phyloP scores from a whole-genome alignment of 345 rosid genomes.

The Lagerstroemia speciosa region DNA sequence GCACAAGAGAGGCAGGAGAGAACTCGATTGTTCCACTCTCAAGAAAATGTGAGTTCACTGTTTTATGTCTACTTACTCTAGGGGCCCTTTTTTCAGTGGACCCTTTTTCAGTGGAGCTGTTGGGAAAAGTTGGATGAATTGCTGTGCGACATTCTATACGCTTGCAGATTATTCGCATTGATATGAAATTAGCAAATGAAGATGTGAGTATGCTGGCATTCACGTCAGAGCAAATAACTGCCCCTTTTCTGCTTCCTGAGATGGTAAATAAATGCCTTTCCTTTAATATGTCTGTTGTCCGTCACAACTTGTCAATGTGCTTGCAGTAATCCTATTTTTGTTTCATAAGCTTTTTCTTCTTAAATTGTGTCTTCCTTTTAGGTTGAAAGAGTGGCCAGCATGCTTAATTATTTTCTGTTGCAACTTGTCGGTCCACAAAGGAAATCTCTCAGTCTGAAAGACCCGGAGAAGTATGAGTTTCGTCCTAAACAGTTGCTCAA shows the following conservation, averaged over 20 bases:
- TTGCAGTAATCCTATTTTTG: background rate
- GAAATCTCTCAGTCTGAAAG: constrained; percentile 78
- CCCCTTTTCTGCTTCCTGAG: constrained; percentile 97
- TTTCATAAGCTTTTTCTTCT: background rate
- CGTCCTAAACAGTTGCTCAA: constrained; percentile 90
- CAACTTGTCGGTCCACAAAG: constrained; percentile 98
- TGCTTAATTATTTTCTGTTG: constrained; percentile 92
- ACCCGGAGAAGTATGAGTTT: constrained; percentile 95
- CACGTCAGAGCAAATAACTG: constrained; percentile 90
- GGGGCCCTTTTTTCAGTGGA: background rate
- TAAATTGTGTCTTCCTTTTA: constrained; percentile 11
- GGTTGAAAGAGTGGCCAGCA: constrained; percentile 96
- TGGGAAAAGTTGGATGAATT: background rate
- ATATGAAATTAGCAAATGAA: constrained; percentile 98
- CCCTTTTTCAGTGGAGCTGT: background rate
- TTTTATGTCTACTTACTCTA: background rate
- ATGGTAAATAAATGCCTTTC: constrained; percentile 44
- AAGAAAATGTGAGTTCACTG: constrained; percentile 65
- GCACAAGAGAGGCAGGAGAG: constrained; percentile 98
- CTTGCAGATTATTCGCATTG: constrained; percentile 76
- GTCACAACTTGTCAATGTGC: background rate
- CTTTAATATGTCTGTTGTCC: background rate
- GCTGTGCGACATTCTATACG: background rate
- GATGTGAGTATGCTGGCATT: constrained; percentile 91
- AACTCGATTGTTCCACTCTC: constrained; percentile 81